These are phyloP conservation scores for Sonneratia alba DNA, from an alignment of 345 rosid genomes.

Conservation along the genomic window DNA sequence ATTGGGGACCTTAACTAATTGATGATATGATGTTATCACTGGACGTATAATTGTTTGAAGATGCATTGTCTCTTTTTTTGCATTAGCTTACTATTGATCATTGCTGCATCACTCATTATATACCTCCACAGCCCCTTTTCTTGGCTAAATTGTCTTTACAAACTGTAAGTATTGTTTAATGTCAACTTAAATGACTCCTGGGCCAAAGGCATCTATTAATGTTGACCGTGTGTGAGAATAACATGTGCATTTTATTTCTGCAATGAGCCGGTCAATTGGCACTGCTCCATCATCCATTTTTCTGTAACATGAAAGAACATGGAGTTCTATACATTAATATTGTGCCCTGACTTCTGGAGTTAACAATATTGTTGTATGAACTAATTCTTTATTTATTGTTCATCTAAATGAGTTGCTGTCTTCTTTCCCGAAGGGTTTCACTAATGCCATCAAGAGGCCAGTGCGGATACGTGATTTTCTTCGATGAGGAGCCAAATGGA, in stretches of 20 bases:
- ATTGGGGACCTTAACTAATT: too few species aligned
- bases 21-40: neutral
- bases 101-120: neutral
- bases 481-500: conserved; percentile 13
- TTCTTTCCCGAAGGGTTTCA: conserved; percentile 49
- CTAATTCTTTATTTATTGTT: neutral
- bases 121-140: too few species aligned
- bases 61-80: neutral
- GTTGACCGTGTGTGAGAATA: neutral
- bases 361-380: too few species aligned
- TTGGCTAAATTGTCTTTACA: neutral
- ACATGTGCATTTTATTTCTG: neutral
- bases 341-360: neutral
- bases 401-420: neutral
- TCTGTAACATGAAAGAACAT: neutral
- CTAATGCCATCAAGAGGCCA: conserved; percentile 89
- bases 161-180: neutral
- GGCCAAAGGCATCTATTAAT: neutral
- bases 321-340: neutral
- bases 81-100: neutral
- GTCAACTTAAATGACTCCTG: neutral
- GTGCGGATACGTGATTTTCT: conserved; percentile 72
- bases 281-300: neutral
- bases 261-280: neutral
- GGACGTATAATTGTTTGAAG: neutral